A percentile compares a stretch with the other conserved stretches of the same genome.
Conservation (phyloP, 2,329 filamentous ascomycete genomes). For the Elsinoe perseae region DNA sequence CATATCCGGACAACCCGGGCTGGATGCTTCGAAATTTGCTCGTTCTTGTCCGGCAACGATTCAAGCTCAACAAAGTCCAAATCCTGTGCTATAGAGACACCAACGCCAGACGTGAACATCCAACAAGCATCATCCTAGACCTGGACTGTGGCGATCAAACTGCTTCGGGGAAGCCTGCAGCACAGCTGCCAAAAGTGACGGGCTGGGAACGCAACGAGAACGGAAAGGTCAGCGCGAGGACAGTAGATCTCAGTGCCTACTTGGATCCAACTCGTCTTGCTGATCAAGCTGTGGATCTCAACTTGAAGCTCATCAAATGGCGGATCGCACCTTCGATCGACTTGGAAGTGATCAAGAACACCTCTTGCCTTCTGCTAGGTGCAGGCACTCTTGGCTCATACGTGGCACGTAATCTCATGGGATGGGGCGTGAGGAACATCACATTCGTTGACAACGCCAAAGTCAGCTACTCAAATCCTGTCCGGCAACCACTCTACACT, state of each 20-base stretch:
- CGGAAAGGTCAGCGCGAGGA: slow-evolving; percentile 68
- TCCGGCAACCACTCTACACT: slow-evolving; percentile 84
- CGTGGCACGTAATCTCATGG: slow-evolving; percentile 83
- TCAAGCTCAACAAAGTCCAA: slow-evolving; percentile 66
- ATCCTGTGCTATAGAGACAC: slow-evolving; percentile 87
- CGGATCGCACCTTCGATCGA: slow-evolving; percentile 82
- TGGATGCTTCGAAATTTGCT: slow-evolving; percentile 91
- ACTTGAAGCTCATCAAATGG: slow-evolving; percentile 98
- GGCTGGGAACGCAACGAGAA: slow-evolving; percentile 85
- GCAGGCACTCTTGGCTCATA: slow-evolving; percentile 92
- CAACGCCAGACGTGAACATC: slow-evolving; percentile 66
- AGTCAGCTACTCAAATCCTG: slow-evolving; percentile 94
- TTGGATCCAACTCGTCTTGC: slow-evolving; percentile 85
- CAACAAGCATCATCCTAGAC: slow-evolving; percentile 70
- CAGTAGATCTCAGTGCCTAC: slow-evolving; percentile 79
- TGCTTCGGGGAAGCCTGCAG: slow-evolving; percentile 21
- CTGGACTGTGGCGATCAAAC: slow-evolving; percentile 39
- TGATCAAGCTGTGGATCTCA: slow-evolving; percentile 90
- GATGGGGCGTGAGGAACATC: slow-evolving; percentile 91
- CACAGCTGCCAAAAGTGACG: slow-evolving; percentile 64
- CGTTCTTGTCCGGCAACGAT: slow-evolving; percentile 74
- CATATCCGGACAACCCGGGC: slow-evolving; percentile 75
- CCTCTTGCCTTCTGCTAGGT: slow-evolving; percentile 82
- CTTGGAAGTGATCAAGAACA: slow-evolving; percentile 79
- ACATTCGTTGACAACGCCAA: slow-evolving; percentile 91